Conservation (phyloP, 2,329 filamentous ascomycete genomes). For the Raffaelea albimanens region DNA sequence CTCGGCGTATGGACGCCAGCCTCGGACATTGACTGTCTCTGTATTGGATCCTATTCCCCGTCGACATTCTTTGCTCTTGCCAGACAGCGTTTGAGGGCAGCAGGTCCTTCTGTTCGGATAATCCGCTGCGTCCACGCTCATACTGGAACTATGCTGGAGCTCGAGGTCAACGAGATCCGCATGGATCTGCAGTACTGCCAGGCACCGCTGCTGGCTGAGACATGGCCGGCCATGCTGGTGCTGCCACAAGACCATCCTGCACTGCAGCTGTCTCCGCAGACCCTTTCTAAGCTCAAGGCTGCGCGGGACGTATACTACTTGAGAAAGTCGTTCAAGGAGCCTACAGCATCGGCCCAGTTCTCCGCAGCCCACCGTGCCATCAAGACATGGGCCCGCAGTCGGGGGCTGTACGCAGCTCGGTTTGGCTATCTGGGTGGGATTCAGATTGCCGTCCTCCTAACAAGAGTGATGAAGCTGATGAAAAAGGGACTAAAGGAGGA, state of each 20-base stretch:
- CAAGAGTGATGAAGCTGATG: slow-evolving; percentile 48
- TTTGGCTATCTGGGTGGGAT: slow-evolving; percentile 59
- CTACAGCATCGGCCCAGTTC: slow-evolving; percentile 42
- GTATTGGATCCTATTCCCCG: slow-evolving; percentile 51
- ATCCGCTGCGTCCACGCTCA: slow-evolving; percentile 48
- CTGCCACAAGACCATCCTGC: slow-evolving; percentile 38
- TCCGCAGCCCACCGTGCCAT: slow-evolving; percentile 49
- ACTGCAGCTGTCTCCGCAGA: slow-evolving; percentile 40
- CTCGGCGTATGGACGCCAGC: slow-evolving; percentile 50
- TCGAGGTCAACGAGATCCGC: slow-evolving; percentile 47
- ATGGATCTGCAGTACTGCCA: slow-evolving; percentile 60
- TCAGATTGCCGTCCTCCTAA: slow-evolving; percentile 53
- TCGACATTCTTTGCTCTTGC: slow-evolving; percentile 53
- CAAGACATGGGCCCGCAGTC: slow-evolving; percentile 50
- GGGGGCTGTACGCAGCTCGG: slow-evolving; percentile 54
- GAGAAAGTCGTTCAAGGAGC: slow-evolving; percentile 44
- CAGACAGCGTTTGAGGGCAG: slow-evolving; percentile 35
- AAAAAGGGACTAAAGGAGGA: neutral
- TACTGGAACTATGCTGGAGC: slow-evolving; percentile 54
- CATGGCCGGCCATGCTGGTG: slow-evolving; percentile 37
- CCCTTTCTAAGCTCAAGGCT: slow-evolving; percentile 54
- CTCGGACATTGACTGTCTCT: slow-evolving; percentile 59
- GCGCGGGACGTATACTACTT: slow-evolving; percentile 54
- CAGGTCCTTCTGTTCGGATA: slow-evolving; percentile 34
- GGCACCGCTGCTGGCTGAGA: slow-evolving; percentile 43